phyloP scores from a whole-genome alignment of 1,284 basidiomycete genomes.

The Hypsizygus ulmarius region DNA sequence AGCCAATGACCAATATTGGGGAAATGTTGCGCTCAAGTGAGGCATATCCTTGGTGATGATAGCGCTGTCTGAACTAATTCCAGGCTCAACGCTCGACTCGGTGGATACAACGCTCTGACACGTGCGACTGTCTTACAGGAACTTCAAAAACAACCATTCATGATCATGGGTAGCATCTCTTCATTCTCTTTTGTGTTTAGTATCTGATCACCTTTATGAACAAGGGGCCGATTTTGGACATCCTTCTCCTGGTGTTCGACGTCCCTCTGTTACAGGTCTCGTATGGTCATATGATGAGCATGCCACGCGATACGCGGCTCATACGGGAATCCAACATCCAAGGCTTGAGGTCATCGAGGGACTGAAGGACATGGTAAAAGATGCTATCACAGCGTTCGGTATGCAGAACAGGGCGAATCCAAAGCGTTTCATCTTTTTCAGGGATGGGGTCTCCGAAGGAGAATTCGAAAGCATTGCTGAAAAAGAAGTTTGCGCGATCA shows the following conservation, averaged over 20 bases:
- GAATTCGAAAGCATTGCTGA: constrained; percentile 15
- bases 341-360: constrained; percentile 14
- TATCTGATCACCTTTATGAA: neutral
- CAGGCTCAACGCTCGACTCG: constrained; percentile 15
- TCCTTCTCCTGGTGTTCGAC: constrained; percentile 9
- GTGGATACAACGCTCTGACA: constrained; percentile 14
- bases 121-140: constrained; percentile 4
- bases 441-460: constrained; percentile 16
- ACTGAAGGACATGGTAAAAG: constrained; percentile 12
- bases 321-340: constrained; percentile 10
- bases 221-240: constrained; percentile 15
- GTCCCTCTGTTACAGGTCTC: constrained; percentile 14
- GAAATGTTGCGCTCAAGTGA: constrained; percentile 16
- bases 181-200: neutral
- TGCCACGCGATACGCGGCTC: constrained; percentile 10
- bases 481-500: constrained; percentile 13
- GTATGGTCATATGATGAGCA: constrained; percentile 15
- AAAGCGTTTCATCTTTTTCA: constrained; percentile 10
- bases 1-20: constrained; percentile 18
- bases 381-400: constrained; percentile 7
- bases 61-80: constrained; percentile 1
- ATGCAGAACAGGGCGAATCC: constrained; percentile 1
- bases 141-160: constrained; percentile 8
- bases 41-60: neutral
- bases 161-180: constrained; percentile 11